phyloP scores from a whole-genome alignment of 176 grass and related monocot genomes.

The Olyra latifolia region DNA sequence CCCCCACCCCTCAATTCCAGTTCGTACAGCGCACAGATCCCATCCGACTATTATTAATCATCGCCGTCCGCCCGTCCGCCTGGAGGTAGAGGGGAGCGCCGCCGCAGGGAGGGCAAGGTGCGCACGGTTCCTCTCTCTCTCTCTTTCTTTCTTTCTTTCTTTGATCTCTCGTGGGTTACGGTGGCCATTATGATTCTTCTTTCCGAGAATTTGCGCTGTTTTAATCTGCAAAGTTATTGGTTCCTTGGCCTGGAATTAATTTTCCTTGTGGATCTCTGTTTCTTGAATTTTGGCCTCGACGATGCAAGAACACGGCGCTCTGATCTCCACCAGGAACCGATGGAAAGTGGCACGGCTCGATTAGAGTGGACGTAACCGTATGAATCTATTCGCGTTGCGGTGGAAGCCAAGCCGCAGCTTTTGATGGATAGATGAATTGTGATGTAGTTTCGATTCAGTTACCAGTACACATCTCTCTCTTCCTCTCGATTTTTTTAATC shows the following conservation, averaged over 20 bases:
- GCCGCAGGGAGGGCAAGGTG: neutral
- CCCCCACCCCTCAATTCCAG: too few species aligned
- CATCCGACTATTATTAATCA: neutral
- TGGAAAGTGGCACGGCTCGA: neutral
- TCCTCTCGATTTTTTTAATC: too few species aligned
- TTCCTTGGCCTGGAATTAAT: neutral
- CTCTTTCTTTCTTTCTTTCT: neutral
- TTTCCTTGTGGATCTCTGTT: neutral
- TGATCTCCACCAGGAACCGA: neutral
- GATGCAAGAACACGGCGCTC: neutral
- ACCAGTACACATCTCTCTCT: too few species aligned
- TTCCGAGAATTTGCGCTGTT: neutral
- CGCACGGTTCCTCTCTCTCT: neutral
- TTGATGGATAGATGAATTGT: too few species aligned
- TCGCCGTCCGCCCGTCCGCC: neutral
- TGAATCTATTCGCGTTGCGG: neutral
- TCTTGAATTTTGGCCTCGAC: neutral
- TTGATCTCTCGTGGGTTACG: neutral
- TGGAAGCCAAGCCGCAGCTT: too few species aligned
- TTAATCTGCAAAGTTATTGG: neutral
- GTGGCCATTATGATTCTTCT: neutral
- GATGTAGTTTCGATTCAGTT: too few species aligned
- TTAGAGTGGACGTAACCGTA: neutral
- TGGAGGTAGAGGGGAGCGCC: neutral
- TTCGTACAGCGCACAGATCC: neutral